Percentiles rank a stretch among this genome's conserved stretches.
Conservation (phyloP, 371 early-diverging fungal species). For the Mortierella polycephala region DNA sequence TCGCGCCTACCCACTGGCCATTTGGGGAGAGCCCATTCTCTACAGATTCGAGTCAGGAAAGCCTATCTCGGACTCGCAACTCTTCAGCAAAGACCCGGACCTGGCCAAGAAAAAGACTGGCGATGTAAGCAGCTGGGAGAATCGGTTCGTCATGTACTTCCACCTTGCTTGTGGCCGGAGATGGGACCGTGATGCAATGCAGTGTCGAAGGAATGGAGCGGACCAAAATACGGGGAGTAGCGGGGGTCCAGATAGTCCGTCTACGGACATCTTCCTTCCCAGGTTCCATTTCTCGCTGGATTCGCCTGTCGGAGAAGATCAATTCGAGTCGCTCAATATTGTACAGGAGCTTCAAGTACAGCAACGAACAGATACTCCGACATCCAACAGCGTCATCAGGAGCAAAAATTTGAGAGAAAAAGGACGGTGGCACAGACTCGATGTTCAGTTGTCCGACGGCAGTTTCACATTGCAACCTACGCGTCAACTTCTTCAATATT, state of each 20-base stretch:
- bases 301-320: constrained; percentile 33
- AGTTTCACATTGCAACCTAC: constrained; percentile 7
- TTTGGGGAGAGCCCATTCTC: constrained; percentile 43
- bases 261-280: constrained; percentile 50
- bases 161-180: constrained; percentile 23
- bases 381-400: not conserved
- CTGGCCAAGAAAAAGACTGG: constrained; percentile 27
- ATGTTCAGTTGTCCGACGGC: constrained; percentile 40
- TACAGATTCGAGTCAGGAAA: constrained; percentile 45
- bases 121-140: constrained; percentile 43
- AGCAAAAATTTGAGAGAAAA: constrained; percentile 12
- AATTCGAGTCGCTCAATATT: constrained; percentile 32
- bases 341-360: constrained; percentile 23
- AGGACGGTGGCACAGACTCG: constrained; percentile 50
- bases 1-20: constrained; percentile 45
- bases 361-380: not conserved
- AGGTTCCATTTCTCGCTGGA: constrained; percentile 46
- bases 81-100: constrained; percentile 10
- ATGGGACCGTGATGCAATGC: constrained; percentile 9
- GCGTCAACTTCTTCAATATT: constrained; percentile 35
- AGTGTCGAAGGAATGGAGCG: not conserved
- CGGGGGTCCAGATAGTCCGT: not conserved
- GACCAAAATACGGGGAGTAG: not conserved
- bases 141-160: constrained; percentile 29
- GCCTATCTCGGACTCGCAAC: constrained; percentile 12